Conservation (phyloP, 163 green algal species). For the Prototheca wickerhamii region DNA sequence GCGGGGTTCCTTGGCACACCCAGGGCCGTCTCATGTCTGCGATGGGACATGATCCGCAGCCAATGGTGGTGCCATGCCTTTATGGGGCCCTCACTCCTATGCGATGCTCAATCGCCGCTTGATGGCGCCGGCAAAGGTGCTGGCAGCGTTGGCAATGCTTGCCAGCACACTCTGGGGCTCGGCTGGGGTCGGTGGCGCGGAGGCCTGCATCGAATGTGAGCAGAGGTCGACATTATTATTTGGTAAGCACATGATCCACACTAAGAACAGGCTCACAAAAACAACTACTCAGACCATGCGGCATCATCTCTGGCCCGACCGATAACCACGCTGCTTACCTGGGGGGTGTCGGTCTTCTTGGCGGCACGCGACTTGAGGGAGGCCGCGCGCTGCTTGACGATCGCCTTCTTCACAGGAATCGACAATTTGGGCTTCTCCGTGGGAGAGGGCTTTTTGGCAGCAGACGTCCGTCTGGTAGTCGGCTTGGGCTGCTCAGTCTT, state of each 20-base stretch:
- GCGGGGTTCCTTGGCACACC: neutral
- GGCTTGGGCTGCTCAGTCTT: neutral
- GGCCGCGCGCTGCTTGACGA: constrained; percentile 2
- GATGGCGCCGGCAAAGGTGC: constrained; percentile 12
- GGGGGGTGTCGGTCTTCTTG: constrained; percentile 16
- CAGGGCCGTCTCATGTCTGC: neutral
- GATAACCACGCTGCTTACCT: constrained; percentile 4
- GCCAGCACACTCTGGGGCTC: constrained; percentile 5
- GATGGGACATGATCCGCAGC: neutral
- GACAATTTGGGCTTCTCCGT: constrained; percentile 4
- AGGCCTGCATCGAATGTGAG: neutral
- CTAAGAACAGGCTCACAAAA: no score
- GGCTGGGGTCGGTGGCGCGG: neutral
- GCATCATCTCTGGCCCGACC: no score
- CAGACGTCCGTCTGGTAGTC: neutral
- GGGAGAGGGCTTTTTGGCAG: constrained; percentile 5
- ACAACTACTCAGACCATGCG: no score
- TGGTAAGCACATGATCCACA: no score
- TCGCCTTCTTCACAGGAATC: constrained; percentile 5
- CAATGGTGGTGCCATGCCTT: neutral
- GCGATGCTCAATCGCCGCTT: constrained; percentile 19
- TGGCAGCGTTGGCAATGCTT: constrained; percentile 10
- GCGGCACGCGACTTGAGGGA: constrained; percentile 1
- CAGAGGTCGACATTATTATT: no score
- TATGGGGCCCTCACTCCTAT: neutral